Conservation (phyloP, 108 stramenopile genomes). For the Cyclotella distinguenda region DNA sequence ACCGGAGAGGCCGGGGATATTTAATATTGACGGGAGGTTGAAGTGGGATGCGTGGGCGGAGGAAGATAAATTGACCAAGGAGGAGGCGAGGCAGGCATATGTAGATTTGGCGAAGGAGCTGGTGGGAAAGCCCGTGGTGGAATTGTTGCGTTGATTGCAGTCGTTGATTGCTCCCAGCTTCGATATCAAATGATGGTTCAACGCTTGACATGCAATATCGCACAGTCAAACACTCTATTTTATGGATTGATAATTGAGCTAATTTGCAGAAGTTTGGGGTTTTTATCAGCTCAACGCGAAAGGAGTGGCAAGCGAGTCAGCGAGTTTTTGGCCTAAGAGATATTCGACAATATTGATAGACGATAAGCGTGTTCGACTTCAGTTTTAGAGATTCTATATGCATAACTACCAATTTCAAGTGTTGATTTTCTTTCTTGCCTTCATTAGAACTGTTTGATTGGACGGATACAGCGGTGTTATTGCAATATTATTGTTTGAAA, state of each 20-base stretch:
- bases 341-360: too few relatives aligned
- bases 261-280: neutral
- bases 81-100: slow-evolving; percentile 34
- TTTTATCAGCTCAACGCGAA: neutral
- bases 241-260: neutral
- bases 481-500: too few relatives aligned
- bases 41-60: slow-evolving; percentile 41
- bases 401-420: too few relatives aligned
- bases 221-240: neutral
- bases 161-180: neutral
- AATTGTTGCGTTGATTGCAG: neutral
- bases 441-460: too few relatives aligned
- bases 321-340: too few relatives aligned
- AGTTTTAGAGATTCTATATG: too few relatives aligned
- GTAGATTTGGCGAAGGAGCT: slow-evolving; percentile 35
- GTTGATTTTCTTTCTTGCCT: too few relatives aligned
- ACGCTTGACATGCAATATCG: neutral
- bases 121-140: slow-evolving; percentile 25
- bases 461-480: too few relatives aligned
- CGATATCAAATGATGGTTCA: neutral
- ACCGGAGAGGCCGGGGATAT: slow-evolving; percentile 28
- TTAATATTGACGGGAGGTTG: slow-evolving; percentile 29
- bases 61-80: slow-evolving; percentile 13
- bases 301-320: too few relatives aligned
- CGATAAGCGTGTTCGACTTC: too few relatives aligned